Evolutionary conservation across 176 grass and related monocot genomes (phyloP).

Genomic region (Bothriochloa decipiens): DNA sequence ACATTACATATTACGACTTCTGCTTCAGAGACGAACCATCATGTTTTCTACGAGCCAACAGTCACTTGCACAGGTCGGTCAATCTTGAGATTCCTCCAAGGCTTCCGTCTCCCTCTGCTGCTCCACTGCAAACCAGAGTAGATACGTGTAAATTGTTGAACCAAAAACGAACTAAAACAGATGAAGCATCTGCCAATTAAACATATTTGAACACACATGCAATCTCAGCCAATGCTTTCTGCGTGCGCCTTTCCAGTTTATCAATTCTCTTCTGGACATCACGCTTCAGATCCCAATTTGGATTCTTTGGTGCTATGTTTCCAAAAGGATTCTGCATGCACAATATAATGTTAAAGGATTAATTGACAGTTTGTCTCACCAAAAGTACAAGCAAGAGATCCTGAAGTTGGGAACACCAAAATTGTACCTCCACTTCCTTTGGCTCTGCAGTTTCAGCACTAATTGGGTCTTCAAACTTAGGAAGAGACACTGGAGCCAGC

Average conservation of each 20-base stretch:
- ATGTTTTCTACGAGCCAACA: neutral
- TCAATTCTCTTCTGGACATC: slow-evolving; percentile 90
- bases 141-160: neutral
- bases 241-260: slow-evolving; percentile 91
- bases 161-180: neutral
- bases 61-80: neutral
- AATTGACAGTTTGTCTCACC: neutral
- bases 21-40: neutral
- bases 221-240: slow-evolving; percentile 83
- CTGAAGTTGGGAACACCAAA: slow-evolving; percentile 2
- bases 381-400: neutral
- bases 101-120: slow-evolving; percentile 78
- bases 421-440: slow-evolving; percentile 66
- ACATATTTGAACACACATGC: slow-evolving; percentile 49
- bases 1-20: neutral
- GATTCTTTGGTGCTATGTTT: slow-evolving; percentile 98
- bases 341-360: neutral
- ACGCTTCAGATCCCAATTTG: slow-evolving; percentile 91
- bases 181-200: slow-evolving; percentile 2
- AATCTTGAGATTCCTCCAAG: slow-evolving; percentile 52
- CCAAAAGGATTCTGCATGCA: slow-evolving; percentile 72
- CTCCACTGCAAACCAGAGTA: slow-evolving; percentile 54
- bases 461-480: slow-evolving; percentile 91
- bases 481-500: slow-evolving; percentile 65
- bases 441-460: slow-evolving; percentile 55